Evolutionary conservation across 257 asterid genomes (phyloP).

Genomic region (Solanum sparsipilum): DNA sequence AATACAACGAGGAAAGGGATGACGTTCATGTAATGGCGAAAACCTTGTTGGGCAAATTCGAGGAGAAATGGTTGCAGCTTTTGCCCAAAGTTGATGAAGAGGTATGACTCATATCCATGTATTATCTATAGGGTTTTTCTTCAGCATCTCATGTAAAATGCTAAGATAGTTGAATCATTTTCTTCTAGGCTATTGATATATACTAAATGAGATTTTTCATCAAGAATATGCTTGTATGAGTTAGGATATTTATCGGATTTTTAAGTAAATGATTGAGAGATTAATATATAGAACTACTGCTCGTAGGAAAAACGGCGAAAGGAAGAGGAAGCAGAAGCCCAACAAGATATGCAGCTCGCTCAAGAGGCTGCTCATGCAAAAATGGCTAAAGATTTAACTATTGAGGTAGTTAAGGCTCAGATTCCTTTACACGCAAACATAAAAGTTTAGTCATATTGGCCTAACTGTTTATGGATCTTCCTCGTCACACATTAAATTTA

Average conservation of each 20-base stretch:
- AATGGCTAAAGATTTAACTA: slow-evolving; percentile 46
- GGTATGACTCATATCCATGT: slow-evolving; percentile 28
- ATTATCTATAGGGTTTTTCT: not conserved
- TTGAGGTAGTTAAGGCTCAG: slow-evolving; percentile 34
- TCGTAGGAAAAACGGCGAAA: slow-evolving; percentile 58
- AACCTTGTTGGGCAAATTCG: slow-evolving; percentile 69
- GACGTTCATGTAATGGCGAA: slow-evolving; percentile 88
- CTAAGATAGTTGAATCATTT: not conserved
- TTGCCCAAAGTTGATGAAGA: slow-evolving; percentile 92
- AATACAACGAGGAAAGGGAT: slow-evolving; percentile 66
- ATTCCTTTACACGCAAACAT: not conserved
- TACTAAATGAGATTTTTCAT: not conserved
- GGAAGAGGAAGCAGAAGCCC: slow-evolving; percentile 72
- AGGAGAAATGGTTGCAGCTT: slow-evolving; percentile 82
- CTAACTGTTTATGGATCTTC: not conserved
- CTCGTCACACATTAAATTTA: not conserved
- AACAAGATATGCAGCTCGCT: slow-evolving; percentile 47
- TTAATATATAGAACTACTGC: slow-evolving; percentile 8
- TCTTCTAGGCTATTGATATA: not conserved
- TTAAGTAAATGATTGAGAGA: not conserved
- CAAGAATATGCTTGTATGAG: not conserved
- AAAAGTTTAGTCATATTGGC: not conserved
- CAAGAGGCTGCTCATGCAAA: slow-evolving; percentile 76
- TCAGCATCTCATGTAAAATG: not conserved
- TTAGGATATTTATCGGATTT: not conserved